These are phyloP conservation scores for Bipolaris oryzae DNA, from an alignment of 2,329 filamentous ascomycete genomes.

Conservation along the genomic window DNA sequence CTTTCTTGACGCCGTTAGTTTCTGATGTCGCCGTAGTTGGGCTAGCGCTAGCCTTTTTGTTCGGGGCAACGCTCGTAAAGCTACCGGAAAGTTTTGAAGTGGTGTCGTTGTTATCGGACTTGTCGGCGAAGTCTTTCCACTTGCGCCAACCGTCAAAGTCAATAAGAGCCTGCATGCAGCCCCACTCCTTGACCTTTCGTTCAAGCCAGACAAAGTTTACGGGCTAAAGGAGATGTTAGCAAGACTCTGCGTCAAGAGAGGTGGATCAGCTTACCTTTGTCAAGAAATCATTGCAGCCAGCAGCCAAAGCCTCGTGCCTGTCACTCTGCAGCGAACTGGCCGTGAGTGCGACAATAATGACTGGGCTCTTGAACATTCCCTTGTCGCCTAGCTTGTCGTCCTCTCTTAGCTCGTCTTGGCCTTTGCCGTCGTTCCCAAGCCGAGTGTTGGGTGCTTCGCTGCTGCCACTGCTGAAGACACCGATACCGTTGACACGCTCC, in stretches of 20 bases:
- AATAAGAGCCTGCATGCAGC: slow-evolving; percentile 98
- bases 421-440: slow-evolving; percentile 47
- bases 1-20: slow-evolving; percentile 32
- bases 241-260: slow-evolving; percentile 12
- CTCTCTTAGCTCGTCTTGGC: slow-evolving; percentile 53
- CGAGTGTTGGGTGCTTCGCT: slow-evolving; percentile 46
- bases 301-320: slow-evolving; percentile 89
- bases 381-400: slow-evolving; percentile 72
- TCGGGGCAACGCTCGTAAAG: slow-evolving; percentile 40
- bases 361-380: slow-evolving; percentile 86
- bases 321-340: slow-evolving; percentile 94
- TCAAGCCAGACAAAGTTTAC: slow-evolving; percentile 98
- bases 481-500: slow-evolving; percentile 89
- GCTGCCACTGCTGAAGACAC: slow-evolving; percentile 73
- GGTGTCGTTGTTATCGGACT: slow-evolving; percentile 43
- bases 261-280: slow-evolving; percentile 73
- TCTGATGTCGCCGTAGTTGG: slow-evolving; percentile 26
- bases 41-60: slow-evolving; percentile 26
- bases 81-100: slow-evolving; percentile 44
- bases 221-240: slow-evolving; percentile 62
- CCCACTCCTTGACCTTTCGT: slow-evolving; percentile 98
- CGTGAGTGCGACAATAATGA: slow-evolving; percentile 96
- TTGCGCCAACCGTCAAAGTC: slow-evolving; percentile 98
- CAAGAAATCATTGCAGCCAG: slow-evolving; percentile 96
- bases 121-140: slow-evolving; percentile 79